Evolutionary conservation across 23 red algal genomes (phyloP), one percentile per base, ranked within the genome.

Genomic region (Gracilaria domingensis): DNA sequence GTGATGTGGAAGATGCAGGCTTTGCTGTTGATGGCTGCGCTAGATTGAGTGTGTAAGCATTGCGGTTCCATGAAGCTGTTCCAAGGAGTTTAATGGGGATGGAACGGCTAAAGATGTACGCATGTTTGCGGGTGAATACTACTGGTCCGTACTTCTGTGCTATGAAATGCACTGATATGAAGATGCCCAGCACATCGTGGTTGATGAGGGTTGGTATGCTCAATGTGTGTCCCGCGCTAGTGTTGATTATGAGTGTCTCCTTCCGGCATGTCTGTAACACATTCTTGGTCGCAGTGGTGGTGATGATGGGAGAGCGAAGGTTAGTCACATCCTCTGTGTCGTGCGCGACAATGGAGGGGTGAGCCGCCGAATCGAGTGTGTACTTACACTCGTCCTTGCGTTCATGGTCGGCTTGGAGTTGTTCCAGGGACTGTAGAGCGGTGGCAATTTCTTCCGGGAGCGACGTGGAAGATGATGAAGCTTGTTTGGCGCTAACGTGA

Each of bases 231-330:
- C 65, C 65, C 2, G 8, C 35, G 16, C 25, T 25, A 12, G 17
- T 70, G 30, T 35, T 70, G 13, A 70, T 16, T 9, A 2, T 70
- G 29, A 75, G 35, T 12, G 39, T 75, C 14, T 36, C 69, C 11
- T 75, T 40, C 69, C n/a, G n/a, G n/a, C n/a, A n/a, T n/a, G 65
- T 70, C 65, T 70, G 65, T 33, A 70, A 58, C 4, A 34, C 4
- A 4, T 18, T 5, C 7, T 5, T 3, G 14, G 54, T 12, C 2
- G 54, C 16, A 6, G 54, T 58, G 4, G 2, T 16, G 54, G 14
- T 58, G 14, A 16, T 12, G 54, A 58, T n/a, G 14, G 54, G 54
- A 4, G 7, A 16, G 20, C 18, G 54, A 3, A 58, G 54, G 54
- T 58, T 58, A 58, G 54, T 58, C 18, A 3, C 23, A 16, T 58